phyloP scores from a whole-genome alignment of 345 rosid genomes.

The Populus nigra region DNA sequence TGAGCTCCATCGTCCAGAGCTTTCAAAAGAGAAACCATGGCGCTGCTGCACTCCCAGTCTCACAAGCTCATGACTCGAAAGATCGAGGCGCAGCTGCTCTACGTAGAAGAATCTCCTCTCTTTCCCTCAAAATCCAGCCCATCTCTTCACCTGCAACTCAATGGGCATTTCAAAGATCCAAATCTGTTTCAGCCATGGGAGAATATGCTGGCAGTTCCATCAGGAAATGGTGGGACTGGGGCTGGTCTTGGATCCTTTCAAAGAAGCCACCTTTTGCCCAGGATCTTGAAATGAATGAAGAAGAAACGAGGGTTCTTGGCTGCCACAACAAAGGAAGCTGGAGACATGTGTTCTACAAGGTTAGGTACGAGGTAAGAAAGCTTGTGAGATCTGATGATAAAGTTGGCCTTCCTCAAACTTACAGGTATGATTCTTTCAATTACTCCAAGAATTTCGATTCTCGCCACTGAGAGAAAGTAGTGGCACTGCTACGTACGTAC shows the following conservation, averaged over 20 bases:
- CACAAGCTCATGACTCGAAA: constrained; percentile 26
- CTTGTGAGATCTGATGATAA: constrained; percentile 50
- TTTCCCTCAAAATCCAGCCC: constrained; percentile 54
- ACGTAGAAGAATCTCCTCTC: constrained; percentile 75
- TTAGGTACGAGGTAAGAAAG: constrained; percentile 55
- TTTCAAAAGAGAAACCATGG: constrained; percentile 42
- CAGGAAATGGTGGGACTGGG: constrained; percentile 83
- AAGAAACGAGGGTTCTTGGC: constrained; percentile 57
- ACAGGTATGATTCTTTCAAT: constrained; percentile 45
- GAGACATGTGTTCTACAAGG: constrained; percentile 74
- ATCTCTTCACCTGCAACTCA: constrained; percentile 33
- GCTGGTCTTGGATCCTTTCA: constrained; percentile 83
- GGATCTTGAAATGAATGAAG: constrained; percentile 86
- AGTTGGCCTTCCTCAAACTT: constrained; percentile 61
- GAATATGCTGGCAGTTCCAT: constrained; percentile 53
- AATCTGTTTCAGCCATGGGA: constrained; percentile 64
- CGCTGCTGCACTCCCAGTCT: constrained; percentile 44
- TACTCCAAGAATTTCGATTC: constrained; percentile 47
- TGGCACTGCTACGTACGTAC: too few species aligned
- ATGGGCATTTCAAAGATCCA: constrained; percentile 60
- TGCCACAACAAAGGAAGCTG: constrained; percentile 68
- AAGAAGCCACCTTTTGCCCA: constrained; percentile 62
- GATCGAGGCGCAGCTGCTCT: constrained; percentile 32
- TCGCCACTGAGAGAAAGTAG: not conserved
- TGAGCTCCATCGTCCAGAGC: constrained; percentile 63